A percentile compares a stretch with the other conserved stretches of the same genome.
phyloP scores from a whole-genome alignment of 805 yeast genomes.

The Candida andamanensis region DNA sequence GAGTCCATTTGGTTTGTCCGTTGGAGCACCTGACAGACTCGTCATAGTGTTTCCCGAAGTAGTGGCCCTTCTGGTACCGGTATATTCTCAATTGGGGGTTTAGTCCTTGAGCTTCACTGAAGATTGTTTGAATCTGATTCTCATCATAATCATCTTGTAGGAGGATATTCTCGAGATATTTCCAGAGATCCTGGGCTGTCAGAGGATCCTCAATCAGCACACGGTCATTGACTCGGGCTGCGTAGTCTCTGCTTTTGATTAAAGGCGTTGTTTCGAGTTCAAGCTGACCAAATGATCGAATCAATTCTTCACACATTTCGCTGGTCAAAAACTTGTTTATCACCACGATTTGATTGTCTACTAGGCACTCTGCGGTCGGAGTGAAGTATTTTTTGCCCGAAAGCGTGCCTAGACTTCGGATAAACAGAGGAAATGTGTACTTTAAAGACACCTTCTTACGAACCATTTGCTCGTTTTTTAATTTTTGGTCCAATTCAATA shows the following conservation, averaged over 20 bases:
- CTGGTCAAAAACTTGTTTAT: constrained; percentile 34
- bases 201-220: constrained; percentile 33
- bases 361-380: constrained; percentile 19
- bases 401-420: constrained; percentile 8
- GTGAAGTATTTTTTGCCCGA: constrained; percentile 16
- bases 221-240: constrained; percentile 55
- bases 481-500: too few species aligned
- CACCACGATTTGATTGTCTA: constrained; percentile 35
- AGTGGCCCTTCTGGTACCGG: constrained; percentile 52
- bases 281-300: constrained; percentile 24
- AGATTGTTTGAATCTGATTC: constrained; percentile 20
- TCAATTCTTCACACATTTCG: constrained; percentile 36
- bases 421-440: constrained; percentile 16
- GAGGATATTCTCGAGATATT: constrained; percentile 29
- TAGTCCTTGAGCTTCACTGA: constrained; percentile 40
- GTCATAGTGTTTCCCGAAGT: constrained; percentile 58
- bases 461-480: constrained; percentile 1
- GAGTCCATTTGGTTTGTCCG: constrained; percentile 55
- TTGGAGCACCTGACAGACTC: constrained; percentile 41
- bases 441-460: constrained; percentile 4
- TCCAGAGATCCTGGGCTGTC: constrained; percentile 40
- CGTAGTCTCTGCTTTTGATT: constrained; percentile 47
- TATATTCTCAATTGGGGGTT: constrained; percentile 55
- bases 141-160: constrained; percentile 23
- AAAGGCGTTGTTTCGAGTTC: constrained; percentile 45